These are phyloP conservation scores for Phytophthora quininea DNA, from an alignment of 352 stramenopile genomes.

Conservation along the genomic window DNA sequence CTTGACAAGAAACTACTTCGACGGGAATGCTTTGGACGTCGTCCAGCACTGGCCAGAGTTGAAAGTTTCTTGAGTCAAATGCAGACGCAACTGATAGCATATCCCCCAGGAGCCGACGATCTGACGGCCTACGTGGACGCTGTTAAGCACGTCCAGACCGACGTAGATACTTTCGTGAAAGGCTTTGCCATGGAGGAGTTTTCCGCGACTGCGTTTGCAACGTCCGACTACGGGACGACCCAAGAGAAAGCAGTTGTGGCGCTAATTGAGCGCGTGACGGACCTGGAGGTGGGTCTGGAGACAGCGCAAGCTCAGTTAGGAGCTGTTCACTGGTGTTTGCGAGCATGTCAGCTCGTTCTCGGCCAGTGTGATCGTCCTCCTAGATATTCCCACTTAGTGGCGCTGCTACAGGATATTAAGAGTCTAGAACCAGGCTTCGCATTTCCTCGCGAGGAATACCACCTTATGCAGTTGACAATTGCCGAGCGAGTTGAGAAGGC, in stretches of 20 bases:
- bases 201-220: constrained; percentile 52
- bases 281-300: constrained; percentile 66
- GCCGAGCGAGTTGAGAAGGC: constrained; percentile 69
- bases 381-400: constrained; percentile 72
- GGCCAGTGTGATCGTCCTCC: constrained; percentile 45
- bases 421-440: constrained; percentile 49
- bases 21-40: constrained; percentile 48
- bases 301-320: constrained; percentile 52
- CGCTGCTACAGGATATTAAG: constrained; percentile 59
- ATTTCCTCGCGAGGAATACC: constrained; percentile 73
- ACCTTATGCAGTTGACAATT: constrained; percentile 75
- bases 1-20: constrained; percentile 64
- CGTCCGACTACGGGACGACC: constrained; percentile 38
- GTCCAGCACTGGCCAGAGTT: constrained; percentile 55
- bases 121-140: constrained; percentile 60
- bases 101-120: constrained; percentile 55
- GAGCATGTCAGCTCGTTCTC: constrained; percentile 71
- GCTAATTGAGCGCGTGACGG: constrained; percentile 66
- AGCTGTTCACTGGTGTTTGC: constrained; percentile 80
- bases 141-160: constrained; percentile 44
- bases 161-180: constrained; percentile 42
- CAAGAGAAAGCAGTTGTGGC: constrained; percentile 37
- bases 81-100: constrained; percentile 55
- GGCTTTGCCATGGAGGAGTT: constrained; percentile 56
- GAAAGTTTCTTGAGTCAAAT: constrained; percentile 64